phyloP scores from a whole-genome alignment of 352 stramenopile species.

The Phytopythium cucurbitacearum region DNA sequence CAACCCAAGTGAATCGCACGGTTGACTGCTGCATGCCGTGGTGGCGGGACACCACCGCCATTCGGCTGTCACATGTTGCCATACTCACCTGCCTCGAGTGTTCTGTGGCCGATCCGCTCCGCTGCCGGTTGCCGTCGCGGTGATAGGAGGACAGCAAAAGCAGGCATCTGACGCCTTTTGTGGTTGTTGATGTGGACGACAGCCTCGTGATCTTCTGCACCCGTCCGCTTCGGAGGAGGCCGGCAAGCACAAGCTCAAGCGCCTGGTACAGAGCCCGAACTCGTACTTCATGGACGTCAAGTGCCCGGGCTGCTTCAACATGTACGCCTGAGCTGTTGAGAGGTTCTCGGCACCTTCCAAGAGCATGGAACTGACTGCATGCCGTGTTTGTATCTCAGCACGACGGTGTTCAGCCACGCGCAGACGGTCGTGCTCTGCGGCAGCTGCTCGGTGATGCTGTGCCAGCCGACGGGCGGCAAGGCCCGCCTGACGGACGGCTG shows the following conservation, averaged over 20 bases:
- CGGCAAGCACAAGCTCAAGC: slow-evolving; percentile 99
- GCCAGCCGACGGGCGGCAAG: slow-evolving; percentile 98
- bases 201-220: slow-evolving; percentile 96
- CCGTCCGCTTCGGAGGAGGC: slow-evolving; percentile 93
- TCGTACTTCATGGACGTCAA: slow-evolving; percentile 99
- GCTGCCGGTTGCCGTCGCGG: background rate
- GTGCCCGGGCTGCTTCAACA: slow-evolving; percentile 99
- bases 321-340: slow-evolving; percentile 41
- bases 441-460: slow-evolving; percentile 97
- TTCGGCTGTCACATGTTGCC: no score
- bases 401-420: slow-evolving; percentile 98
- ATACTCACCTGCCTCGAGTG: no score
- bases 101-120: no score
- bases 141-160: background rate
- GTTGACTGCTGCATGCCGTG: no score
- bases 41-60: no score
- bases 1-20: no score
- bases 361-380: background rate
- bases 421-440: slow-evolving; percentile 98
- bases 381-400: slow-evolving; percentile 39
- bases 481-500: slow-evolving; percentile 98
- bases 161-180: slow-evolving; percentile 10
- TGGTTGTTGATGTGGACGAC: slow-evolving; percentile 3
- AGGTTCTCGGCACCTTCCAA: background rate
- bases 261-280: slow-evolving; percentile 99